phyloP scores from a whole-genome alignment of 1,284 basidiomycete genomes.

The Microbotryum silenes-acaulis region DNA sequence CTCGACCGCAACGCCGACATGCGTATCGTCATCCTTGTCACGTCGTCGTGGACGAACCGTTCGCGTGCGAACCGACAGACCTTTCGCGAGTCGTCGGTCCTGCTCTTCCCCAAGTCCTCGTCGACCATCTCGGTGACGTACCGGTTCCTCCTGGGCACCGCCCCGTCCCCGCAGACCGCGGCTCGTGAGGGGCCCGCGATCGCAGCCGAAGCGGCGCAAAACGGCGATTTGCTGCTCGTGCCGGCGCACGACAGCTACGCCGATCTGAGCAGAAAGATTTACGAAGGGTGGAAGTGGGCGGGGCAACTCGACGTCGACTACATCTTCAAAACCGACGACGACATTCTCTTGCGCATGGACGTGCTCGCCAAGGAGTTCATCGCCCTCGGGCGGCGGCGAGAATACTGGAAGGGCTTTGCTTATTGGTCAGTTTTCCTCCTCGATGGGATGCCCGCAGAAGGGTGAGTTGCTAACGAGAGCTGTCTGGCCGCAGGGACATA shows the following conservation, averaged over 20 bases:
- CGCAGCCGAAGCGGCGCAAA: slow-evolving; percentile 20
- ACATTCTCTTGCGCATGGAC: slow-evolving; percentile 25
- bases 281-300: slow-evolving; percentile 26
- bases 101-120: slow-evolving; percentile 14
- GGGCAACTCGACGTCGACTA: slow-evolving; percentile 25
- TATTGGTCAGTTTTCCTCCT: slow-evolving; percentile 15
- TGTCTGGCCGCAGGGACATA: slow-evolving; percentile 13
- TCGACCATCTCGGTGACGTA: slow-evolving; percentile 15
- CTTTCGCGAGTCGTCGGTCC: slow-evolving; percentile 23
- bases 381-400: slow-evolving; percentile 13
- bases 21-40: slow-evolving; percentile 26
- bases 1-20: slow-evolving; percentile 8
- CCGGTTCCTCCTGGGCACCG: slow-evolving; percentile 26
- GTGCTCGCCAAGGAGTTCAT: slow-evolving; percentile 23
- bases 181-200: slow-evolving; percentile 11
- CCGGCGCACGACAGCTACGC: slow-evolving; percentile 17
- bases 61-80: slow-evolving; percentile 18
- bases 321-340: slow-evolving; percentile 31
- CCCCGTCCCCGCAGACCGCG: slow-evolving; percentile 24
- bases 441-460: too few species aligned
- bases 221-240: slow-evolving; percentile 25
- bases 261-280: slow-evolving; percentile 18
- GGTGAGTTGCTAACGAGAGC: background rate
- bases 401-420: slow-evolving; percentile 30
- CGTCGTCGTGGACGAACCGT: slow-evolving; percentile 24